Conservation (phyloP, 2,329 filamentous ascomycete species). For the Grosmannia huntii region DNA sequence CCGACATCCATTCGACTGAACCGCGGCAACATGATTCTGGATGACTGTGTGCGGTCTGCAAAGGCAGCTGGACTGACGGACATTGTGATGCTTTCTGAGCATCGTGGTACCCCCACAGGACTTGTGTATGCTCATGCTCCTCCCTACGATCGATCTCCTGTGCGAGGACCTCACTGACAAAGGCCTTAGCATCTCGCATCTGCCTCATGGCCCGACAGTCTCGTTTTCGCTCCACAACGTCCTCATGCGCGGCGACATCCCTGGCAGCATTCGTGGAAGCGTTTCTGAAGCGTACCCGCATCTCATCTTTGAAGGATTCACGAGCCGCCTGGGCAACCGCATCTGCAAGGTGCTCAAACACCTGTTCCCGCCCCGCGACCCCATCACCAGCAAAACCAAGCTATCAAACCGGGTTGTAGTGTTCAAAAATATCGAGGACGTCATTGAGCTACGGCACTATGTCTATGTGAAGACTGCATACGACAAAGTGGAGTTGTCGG, state of each 20-base stretch:
- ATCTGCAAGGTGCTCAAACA: slow-evolving; percentile 89
- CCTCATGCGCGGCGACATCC: slow-evolving; percentile 83
- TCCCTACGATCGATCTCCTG: no score
- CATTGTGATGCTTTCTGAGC: slow-evolving; percentile 79
- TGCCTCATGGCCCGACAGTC: slow-evolving; percentile 78
- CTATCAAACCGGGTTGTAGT: slow-evolving; percentile 81
- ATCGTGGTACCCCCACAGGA: slow-evolving; percentile 82
- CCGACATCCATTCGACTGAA: slow-evolving; percentile 84
- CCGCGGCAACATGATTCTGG: slow-evolving; percentile 77
- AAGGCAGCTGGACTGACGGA: slow-evolving; percentile 72
- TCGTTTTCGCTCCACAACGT: slow-evolving; percentile 83
- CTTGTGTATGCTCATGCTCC: slow-evolving; percentile 25
- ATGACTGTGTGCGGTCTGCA: slow-evolving; percentile 72
- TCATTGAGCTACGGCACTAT: slow-evolving; percentile 78
- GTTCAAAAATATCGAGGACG: slow-evolving; percentile 87
- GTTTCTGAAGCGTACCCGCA: slow-evolving; percentile 90
- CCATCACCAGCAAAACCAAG: slow-evolving; percentile 56
- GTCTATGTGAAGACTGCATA: slow-evolving; percentile 80
- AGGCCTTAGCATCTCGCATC: slow-evolving; percentile 57
- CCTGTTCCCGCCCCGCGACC: slow-evolving; percentile 80
- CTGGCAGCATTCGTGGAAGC: slow-evolving; percentile 72
- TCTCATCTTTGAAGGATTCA: slow-evolving; percentile 90
- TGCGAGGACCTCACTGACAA: neutral
- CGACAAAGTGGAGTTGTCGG: slow-evolving; percentile 75
- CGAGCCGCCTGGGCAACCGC: slow-evolving; percentile 62